phyloP scores from a whole-genome alignment of 73 alveolate genomes.

The Stentor roeselii region DNA sequence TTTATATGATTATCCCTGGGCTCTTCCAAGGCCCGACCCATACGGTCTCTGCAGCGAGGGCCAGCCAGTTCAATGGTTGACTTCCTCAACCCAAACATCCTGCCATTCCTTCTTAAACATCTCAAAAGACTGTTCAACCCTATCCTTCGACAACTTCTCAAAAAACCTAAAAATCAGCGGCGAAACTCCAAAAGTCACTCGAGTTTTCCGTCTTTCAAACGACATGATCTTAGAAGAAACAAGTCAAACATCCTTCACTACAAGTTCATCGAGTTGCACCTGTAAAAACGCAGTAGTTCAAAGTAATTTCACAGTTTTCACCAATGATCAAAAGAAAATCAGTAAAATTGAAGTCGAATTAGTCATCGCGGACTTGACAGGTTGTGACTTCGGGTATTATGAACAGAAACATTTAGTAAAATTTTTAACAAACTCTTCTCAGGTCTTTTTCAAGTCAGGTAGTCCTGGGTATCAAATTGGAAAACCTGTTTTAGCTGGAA shows the following conservation, averaged over 20 bases:
- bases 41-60: neutral
- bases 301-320: neutral
- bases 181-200: neutral
- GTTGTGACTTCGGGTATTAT: neutral
- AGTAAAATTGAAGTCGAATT: neutral
- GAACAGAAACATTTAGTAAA: neutral
- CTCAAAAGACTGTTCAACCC: neutral
- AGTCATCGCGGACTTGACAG: neutral
- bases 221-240: neutral
- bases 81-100: neutral
- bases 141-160: neutral
- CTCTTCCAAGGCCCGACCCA: conserved; percentile 1
- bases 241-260: neutral
- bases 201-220: neutral
- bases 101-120: neutral
- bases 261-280: neutral
- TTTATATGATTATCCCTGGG: neutral
- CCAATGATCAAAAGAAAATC: neutral
- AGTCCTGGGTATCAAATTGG: conserved; percentile 1
- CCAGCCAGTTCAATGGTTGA: neutral
- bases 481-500: neutral
- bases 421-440: neutral
- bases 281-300: neutral
- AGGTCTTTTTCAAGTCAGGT: neutral
- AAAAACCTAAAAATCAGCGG: neutral